These are phyloP conservation scores for Microdochium paspali DNA, from an alignment of 2,329 filamentous ascomycete genomes.

Conservation along the genomic window DNA sequence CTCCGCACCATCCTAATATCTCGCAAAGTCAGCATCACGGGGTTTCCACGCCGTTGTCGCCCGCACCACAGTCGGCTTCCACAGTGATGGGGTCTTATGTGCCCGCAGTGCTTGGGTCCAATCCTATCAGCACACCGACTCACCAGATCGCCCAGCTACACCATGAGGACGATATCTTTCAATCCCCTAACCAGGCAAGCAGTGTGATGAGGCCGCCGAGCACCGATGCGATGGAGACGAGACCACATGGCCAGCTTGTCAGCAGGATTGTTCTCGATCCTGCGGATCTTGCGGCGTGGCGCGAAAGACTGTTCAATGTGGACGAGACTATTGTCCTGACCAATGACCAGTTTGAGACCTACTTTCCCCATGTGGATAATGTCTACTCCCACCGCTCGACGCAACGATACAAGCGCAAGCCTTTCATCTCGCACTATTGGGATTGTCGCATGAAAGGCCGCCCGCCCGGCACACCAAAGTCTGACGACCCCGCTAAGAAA, in stretches of 20 bases:
- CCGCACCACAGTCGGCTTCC: constrained; percentile 22
- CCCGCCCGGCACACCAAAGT: constrained; percentile 70
- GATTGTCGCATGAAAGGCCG: constrained; percentile 75
- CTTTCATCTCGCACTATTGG: constrained; percentile 79
- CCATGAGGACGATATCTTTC: constrained; percentile 26
- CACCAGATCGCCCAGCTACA: constrained; percentile 20
- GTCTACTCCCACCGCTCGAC: constrained; percentile 78
- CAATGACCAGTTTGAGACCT: constrained; percentile 71
- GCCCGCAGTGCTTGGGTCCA: constrained; percentile 20
- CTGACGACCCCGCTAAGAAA: constrained; percentile 71
- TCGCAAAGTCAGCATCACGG: constrained; percentile 5
- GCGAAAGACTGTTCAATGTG: constrained; percentile 65
- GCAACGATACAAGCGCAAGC: constrained; percentile 71
- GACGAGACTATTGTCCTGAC: constrained; percentile 63
- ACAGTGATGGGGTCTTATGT: constrained; percentile 28
- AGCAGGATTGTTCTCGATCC: constrained; percentile 54
- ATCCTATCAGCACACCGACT: constrained; percentile 25
- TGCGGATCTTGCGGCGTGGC: constrained; percentile 59
- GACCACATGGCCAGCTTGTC: constrained; percentile 41
- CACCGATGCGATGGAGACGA: constrained; percentile 25
- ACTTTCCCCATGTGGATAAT: constrained; percentile 78
- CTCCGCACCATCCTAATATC: constrained; percentile 12
- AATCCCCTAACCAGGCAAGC: constrained; percentile 9
- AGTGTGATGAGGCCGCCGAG: constrained; percentile 4
- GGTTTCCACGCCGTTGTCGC: constrained; percentile 16